Conservation (phyloP, 2,329 filamentous ascomycete species). For the Exophiala lecanii-corni region DNA sequence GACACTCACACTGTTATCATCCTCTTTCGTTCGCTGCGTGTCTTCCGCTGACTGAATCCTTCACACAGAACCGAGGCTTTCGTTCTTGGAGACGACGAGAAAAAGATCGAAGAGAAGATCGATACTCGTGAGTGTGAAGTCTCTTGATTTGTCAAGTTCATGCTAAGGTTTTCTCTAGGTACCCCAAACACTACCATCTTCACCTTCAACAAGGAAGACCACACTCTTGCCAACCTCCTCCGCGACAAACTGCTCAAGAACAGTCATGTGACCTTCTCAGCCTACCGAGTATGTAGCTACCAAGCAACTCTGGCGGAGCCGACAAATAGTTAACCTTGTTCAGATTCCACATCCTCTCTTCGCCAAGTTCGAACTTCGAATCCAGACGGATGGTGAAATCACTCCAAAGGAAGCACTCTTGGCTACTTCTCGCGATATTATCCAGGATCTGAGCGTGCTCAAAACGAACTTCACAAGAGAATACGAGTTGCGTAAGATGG, state of each 20-base stretch:
- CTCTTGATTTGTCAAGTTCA: too few species aligned
- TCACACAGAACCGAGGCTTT: conserved; percentile 81
- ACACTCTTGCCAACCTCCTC: conserved; percentile 88
- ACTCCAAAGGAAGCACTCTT: conserved; percentile 86
- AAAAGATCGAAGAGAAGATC: conserved; percentile 83
- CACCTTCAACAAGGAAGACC: conserved; percentile 92
- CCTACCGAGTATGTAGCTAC: conserved; percentile 70
- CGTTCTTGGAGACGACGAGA: conserved; percentile 79
- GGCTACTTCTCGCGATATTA: conserved; percentile 73
- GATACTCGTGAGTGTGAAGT: conserved; percentile 88
- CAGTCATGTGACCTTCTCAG: conserved; percentile 80
- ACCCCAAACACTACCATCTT: conserved; percentile 95
- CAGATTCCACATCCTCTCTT: conserved; percentile 44
- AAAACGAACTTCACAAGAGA: conserved; percentile 89
- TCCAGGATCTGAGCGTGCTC: conserved; percentile 73
- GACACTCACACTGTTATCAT: too few species aligned
- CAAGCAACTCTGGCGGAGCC: not conserved
- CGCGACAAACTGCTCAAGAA: conserved; percentile 79
- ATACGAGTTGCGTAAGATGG: conserved; percentile 83
- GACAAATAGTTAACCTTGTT: not conserved
- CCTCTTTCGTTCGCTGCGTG: too few species aligned
- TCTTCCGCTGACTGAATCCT: conserved; percentile 11
- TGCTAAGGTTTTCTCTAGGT: too few species aligned
- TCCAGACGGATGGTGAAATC: conserved; percentile 86
- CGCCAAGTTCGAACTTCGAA: conserved; percentile 64